Percentiles rank a stretch among this genome's conserved stretches.
phyloP scores from a whole-genome alignment of 2,329 filamentous ascomycete genomes.

The Lasiodiplodia hormozganensis region DNA sequence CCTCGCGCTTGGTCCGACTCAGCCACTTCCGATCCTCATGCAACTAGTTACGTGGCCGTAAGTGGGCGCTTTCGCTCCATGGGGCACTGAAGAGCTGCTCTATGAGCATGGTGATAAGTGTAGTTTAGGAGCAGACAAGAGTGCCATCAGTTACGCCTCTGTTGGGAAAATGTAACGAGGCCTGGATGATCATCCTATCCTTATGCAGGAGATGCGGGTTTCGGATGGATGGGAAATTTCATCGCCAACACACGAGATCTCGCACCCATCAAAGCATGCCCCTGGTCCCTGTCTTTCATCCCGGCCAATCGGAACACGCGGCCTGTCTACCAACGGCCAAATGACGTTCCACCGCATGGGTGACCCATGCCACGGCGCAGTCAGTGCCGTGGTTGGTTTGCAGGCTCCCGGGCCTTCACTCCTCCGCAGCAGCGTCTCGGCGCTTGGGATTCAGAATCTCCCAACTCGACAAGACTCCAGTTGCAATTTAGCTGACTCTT shows the following conservation, averaged over 20 bases:
- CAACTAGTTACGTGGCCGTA: slow-evolving; percentile 6
- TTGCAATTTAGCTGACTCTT: background rate
- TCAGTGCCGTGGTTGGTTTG: background rate
- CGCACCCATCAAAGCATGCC: slow-evolving; percentile 1
- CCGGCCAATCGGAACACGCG: slow-evolving; percentile 6
- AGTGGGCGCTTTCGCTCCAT: background rate
- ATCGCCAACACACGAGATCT: slow-evolving; percentile 7
- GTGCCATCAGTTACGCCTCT: background rate
- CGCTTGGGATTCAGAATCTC: background rate
- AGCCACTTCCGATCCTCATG: background rate
- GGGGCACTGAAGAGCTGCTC: background rate
- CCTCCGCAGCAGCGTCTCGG: background rate
- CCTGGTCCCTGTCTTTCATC: background rate
- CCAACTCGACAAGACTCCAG: background rate
- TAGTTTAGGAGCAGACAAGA: background rate
- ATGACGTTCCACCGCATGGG: slow-evolving; percentile 5
- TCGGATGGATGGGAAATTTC: background rate
- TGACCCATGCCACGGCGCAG: background rate
- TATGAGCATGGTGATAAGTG: background rate
- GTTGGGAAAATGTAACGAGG: background rate
- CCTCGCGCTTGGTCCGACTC: background rate
- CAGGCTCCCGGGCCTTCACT: background rate
- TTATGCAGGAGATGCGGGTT: slow-evolving; percentile 1
- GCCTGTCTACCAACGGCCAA: background rate
- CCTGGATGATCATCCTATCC: background rate